Percentiles rank a stretch among this genome's conserved stretches.
phyloP scores from a whole-genome alignment of 2,329 filamentous ascomycete species.

The Nemania abortiva region DNA sequence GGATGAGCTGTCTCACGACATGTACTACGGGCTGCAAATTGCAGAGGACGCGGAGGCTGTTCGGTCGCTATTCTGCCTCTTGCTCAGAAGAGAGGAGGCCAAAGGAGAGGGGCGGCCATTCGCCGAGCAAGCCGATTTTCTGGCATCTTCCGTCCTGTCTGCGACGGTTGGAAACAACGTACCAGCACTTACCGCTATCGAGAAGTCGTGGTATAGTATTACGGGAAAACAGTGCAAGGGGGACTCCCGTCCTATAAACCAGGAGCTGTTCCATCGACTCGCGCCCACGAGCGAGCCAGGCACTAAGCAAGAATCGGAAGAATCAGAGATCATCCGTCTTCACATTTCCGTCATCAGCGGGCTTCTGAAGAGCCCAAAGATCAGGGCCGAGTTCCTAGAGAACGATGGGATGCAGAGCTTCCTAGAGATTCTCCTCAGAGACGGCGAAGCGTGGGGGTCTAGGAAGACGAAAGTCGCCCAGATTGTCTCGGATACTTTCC shows the following conservation, averaged over 20 bases:
- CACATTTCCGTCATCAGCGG: conserved; percentile 65
- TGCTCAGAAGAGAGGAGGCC: conserved; percentile 53
- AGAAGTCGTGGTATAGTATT: conserved; percentile 60
- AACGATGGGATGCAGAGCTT: conserved; percentile 66
- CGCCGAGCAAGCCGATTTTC: conserved; percentile 55
- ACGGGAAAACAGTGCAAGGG: conserved; percentile 54
- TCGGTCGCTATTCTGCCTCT: conserved; percentile 68
- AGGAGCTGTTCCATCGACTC: conserved; percentile 59
- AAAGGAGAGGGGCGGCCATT: conserved; percentile 42
- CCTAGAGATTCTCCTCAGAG: conserved; percentile 63
- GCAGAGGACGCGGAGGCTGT: conserved; percentile 66
- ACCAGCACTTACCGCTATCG: conserved; percentile 66
- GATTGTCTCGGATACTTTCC: conserved; percentile 72
- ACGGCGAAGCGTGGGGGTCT: conserved; percentile 62
- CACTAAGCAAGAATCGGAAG: conserved; percentile 35
- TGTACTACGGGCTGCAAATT: conserved; percentile 76
- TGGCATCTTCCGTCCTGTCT: conserved; percentile 69
- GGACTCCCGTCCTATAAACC: conserved; percentile 48
- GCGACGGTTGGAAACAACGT: conserved; percentile 74
- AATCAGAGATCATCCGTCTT: conserved; percentile 47
- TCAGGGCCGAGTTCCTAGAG: conserved; percentile 68
- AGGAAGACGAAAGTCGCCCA: conserved; percentile 68
- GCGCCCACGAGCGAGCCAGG: conserved; percentile 43
- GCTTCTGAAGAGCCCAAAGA: conserved; percentile 65
- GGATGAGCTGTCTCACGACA: conserved; percentile 74